Evolutionary conservation across 2,329 filamentous ascomycete species (phyloP).

Genomic region (Cladorrhinum sp.): DNA sequence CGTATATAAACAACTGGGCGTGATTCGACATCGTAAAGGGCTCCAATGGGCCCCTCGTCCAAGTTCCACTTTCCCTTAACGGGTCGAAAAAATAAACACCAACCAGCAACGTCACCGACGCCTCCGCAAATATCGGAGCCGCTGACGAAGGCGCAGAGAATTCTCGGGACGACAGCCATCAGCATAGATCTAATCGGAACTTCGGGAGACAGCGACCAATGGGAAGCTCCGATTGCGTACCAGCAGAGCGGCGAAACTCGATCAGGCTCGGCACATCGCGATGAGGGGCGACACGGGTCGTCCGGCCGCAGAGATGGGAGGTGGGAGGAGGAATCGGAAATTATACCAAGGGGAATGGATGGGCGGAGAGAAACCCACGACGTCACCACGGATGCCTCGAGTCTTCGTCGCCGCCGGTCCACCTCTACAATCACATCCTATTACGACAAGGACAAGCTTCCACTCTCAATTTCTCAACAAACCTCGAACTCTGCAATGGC

Average conservation of each 20-base stretch:
- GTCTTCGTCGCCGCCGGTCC: conserved; percentile 48
- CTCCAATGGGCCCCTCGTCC: conserved; percentile 29
- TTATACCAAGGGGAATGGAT: conserved; percentile 38
- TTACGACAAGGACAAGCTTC: conserved; percentile 56
- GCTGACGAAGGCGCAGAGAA: conserved; percentile 51
- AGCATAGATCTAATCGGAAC: conserved; percentile 38
- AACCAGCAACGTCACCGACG: conserved; percentile 19
- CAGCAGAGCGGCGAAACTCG: conserved; percentile 30
- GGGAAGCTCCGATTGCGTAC: conserved; percentile 33
- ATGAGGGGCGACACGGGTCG: conserved; percentile 25
- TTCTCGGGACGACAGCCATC: conserved; percentile 47
- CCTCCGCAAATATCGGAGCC: conserved; percentile 33
- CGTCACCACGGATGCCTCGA: conserved; percentile 40
- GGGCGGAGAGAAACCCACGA: conserved; percentile 27
- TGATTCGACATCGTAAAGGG: background rate
- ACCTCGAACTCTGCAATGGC: conserved; percentile 58
- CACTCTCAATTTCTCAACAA: conserved; percentile 57
- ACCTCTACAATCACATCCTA: conserved; percentile 55
- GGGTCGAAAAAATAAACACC: conserved; percentile 43
- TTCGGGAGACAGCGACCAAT: conserved; percentile 22
- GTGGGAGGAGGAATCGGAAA: conserved; percentile 49
- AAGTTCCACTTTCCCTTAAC: conserved; percentile 50
- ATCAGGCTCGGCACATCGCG: conserved; percentile 27
- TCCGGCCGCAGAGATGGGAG: conserved; percentile 28
- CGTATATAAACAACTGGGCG: background rate